Evolutionary conservation across 805 yeast genomes (phyloP).

Genomic region (Suhomyces emberorum): DNA sequence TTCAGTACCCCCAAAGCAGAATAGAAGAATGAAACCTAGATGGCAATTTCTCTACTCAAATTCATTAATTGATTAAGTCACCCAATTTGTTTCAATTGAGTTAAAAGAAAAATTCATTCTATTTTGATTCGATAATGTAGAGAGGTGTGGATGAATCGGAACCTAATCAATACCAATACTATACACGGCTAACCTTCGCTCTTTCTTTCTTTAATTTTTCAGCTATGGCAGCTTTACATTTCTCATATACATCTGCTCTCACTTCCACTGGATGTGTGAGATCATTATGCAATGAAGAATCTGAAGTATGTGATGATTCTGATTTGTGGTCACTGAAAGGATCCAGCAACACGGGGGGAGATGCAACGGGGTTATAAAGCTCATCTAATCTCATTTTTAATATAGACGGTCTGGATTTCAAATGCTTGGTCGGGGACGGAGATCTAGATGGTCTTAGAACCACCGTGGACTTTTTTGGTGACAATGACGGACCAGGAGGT

Average conservation of each 20-base stretch:
- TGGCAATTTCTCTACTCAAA: too few relatives aligned
- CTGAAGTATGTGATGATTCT: constrained; percentile 3
- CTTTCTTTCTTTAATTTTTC: constrained; percentile 20
- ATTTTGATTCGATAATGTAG: too few relatives aligned
- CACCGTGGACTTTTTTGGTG: constrained; percentile 11
- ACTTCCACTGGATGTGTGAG: constrained; percentile 1
- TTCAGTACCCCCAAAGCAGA: too few relatives aligned
- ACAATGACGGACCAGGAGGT: constrained; percentile 8
- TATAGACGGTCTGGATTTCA: constrained; percentile 21
- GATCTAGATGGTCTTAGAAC: constrained; percentile 1
- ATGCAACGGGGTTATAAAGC: constrained; percentile 22
- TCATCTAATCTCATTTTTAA: constrained; percentile 20
- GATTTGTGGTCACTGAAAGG: constrained; percentile 2
- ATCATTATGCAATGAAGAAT: not conserved
- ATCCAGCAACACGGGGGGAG: constrained; percentile 11
- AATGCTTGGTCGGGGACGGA: constrained; percentile 12
- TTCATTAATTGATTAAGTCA: too few relatives aligned
- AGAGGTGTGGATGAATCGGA: too few relatives aligned
- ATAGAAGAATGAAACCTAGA: too few relatives aligned
- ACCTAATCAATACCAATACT: too few relatives aligned
- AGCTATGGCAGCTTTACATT: constrained; percentile 26
- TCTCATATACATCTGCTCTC: constrained; percentile 22
- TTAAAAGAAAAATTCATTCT: too few relatives aligned
- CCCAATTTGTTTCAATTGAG: too few relatives aligned
- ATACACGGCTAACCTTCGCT: constrained; percentile 1